phyloP scores from a whole-genome alignment of 345 rosid genomes.

The Hibiscus mutabilis region DNA sequence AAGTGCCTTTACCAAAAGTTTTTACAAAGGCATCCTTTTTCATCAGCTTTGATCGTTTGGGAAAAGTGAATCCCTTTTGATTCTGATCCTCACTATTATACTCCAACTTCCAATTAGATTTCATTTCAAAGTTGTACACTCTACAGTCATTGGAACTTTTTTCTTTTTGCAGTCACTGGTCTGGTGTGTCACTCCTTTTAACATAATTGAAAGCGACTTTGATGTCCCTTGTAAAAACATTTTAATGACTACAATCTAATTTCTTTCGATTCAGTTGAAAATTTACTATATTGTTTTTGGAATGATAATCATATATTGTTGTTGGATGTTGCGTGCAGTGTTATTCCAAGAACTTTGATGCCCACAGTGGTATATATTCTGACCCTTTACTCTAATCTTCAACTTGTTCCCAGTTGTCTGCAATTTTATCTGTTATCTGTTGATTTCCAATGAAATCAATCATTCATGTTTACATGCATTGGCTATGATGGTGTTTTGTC shows the following conservation, averaged over 20 bases:
- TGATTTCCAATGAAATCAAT: background rate
- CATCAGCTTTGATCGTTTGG: slow-evolving; percentile 11
- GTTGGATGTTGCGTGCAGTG: slow-evolving; percentile 54
- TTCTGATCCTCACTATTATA: slow-evolving; percentile 12
- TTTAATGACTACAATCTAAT: background rate
- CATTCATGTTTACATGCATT: background rate
- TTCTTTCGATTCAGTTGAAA: background rate
- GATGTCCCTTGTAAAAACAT: background rate
- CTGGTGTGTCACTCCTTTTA: background rate
- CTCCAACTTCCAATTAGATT: slow-evolving; percentile 9
- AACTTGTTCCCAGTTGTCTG: slow-evolving; percentile 4
- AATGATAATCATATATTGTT: background rate
- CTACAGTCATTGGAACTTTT: too few species aligned
- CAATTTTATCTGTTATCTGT: background rate
- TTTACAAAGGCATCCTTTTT: background rate
- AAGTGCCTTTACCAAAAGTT: background rate
- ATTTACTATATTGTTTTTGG: background rate
- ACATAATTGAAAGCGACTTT: background rate
- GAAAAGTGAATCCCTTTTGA: slow-evolving; percentile 14
- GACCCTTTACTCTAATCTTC: background rate
- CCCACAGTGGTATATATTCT: slow-evolving; percentile 61
- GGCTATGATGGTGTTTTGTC: background rate
- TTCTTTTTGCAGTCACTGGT: background rate
- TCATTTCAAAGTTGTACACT: background rate
- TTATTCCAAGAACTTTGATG: slow-evolving; percentile 77